Base-by-base conservation (phyloP, 148 eudicot species). In the Chenopodium quinoa region DNA sequence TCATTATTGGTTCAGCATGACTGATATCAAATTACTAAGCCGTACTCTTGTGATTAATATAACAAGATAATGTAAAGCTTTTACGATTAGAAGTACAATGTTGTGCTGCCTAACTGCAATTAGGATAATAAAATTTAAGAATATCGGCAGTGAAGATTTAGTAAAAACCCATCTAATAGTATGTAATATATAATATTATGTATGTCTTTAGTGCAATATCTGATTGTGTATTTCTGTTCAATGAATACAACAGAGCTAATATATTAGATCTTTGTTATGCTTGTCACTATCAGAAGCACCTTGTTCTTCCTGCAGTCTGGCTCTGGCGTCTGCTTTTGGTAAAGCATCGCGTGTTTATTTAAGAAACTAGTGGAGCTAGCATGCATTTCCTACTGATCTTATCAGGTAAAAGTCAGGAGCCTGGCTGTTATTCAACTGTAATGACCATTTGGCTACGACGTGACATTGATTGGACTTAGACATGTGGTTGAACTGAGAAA, bases 41-140 rank as follows among this genome's bases (percentile, higher is more conserved):
- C n/a, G n/a, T 46, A 3, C 20, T 34, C 20, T 7, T 34, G 9
- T 69, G 16, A 16, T 68, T 68, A 62, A 7, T 20, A 9, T 62
- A n/a, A 62, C 66, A 62, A 4, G n/a, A 62, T 62, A 20, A n/a
- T 62, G 32, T 27, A 27, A 40, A 25, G 20, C 34, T 29, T 67
- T 67, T 67, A 1, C 29, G 34, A 29, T 67, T 67, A 31, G 20
- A 14, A 29, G 44, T 17, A 70, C 73, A 34, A 29, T 70, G 44
- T 34, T 37, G 22, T 70, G 46, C 48, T 70, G 73, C 73, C 73
- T 70, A 70, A 70, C 73, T 70, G 73, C 73, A 37, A 37, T 6
- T 70, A 70, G 73, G 73, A 70, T 32, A 34, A 70, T 10, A 13
- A 70, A 34, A 70, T 27, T 34, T 70, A 17, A 68, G 34, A 16